Conservation (phyloP, 2,329 filamentous ascomycete genomes). For the Claviceps citrina region DNA sequence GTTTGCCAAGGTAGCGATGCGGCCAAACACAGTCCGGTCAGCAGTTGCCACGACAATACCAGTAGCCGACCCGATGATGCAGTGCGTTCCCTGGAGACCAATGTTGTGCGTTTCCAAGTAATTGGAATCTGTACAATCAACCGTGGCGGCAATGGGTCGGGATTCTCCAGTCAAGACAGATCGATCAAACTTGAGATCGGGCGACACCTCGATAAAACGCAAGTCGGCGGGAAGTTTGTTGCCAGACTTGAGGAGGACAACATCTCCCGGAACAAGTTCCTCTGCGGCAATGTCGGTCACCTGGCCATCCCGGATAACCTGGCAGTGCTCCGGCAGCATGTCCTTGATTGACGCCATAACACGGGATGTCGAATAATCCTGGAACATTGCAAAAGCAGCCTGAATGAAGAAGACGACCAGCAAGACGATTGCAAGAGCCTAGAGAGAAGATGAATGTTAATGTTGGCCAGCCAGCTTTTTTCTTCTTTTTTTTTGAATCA, state of each 20-base stretch:
- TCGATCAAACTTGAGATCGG: slow-evolving; percentile 57
- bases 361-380: slow-evolving; percentile 60
- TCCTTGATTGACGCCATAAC: slow-evolving; percentile 69
- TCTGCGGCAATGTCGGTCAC: slow-evolving; percentile 33
- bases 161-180: slow-evolving; percentile 59
- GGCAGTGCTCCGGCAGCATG: slow-evolving; percentile 62
- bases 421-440: slow-evolving; percentile 57
- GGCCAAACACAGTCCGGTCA: slow-evolving; percentile 59
- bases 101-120: slow-evolving; percentile 66
- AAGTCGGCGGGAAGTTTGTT: slow-evolving; percentile 63
- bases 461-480: too few species aligned
- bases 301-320: slow-evolving; percentile 44
- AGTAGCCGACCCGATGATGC: slow-evolving; percentile 49
- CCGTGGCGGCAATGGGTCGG: slow-evolving; percentile 43
- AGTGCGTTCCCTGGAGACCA: slow-evolving; percentile 66
- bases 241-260: slow-evolving; percentile 52
- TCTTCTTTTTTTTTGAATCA: not conserved
- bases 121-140: slow-evolving; percentile 54
- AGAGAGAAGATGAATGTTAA: too few species aligned
- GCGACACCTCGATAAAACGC: slow-evolving; percentile 51
- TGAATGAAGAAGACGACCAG: slow-evolving; percentile 54
- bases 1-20: slow-evolving; percentile 57
- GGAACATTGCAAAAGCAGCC: slow-evolving; percentile 53
- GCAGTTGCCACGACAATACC: slow-evolving; percentile 59
- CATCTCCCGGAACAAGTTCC: slow-evolving; percentile 57